Conservation (phyloP, 1,284 basidiomycete genomes). For the Ustilago esculenta region DNA sequence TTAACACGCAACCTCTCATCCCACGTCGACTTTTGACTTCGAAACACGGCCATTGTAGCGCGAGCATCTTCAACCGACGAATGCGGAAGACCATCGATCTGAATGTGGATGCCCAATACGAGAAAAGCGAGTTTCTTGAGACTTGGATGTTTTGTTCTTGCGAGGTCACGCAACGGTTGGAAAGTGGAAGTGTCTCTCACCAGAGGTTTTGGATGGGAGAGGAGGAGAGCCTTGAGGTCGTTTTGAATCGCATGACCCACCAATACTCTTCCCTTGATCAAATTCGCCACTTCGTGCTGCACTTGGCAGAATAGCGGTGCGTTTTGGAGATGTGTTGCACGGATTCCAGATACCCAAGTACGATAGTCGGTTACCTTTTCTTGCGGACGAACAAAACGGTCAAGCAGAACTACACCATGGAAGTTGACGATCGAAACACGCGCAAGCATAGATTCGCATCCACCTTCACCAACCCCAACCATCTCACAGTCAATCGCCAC, state of each 20-base stretch:
- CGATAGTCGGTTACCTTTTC: conserved; percentile 93
- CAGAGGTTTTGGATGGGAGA: conserved; percentile 84
- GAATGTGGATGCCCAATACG: conserved; percentile 84
- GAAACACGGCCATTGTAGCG: conserved; percentile 93
- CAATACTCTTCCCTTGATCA: conserved; percentile 83
- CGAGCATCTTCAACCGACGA: conserved; percentile 78
- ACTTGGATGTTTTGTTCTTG: conserved; percentile 75
- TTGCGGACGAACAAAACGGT: conserved; percentile 85
- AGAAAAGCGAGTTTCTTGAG: conserved; percentile 83
- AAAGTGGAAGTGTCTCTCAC: conserved; percentile 84
- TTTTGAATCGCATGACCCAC: conserved; percentile 93
- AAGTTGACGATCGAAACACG: conserved; percentile 93
- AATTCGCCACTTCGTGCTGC: conserved; percentile 79
- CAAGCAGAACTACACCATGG: conserved; percentile 81
- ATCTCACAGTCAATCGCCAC: conserved; percentile 94
- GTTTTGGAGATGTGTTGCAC: conserved; percentile 78
- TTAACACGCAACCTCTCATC: conserved; percentile 71
- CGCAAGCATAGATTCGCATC: conserved; percentile 83
- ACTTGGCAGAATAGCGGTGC: conserved; percentile 81
- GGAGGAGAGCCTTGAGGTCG: conserved; percentile 86
- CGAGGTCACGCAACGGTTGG: conserved; percentile 70
- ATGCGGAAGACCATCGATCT: conserved; percentile 69
- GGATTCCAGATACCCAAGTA: conserved; percentile 88
- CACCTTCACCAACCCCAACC: conserved; percentile 90
- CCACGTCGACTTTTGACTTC: conserved; percentile 86